Evolutionary conservation across 1,284 basidiomycete species (phyloP), one percentile per base, ranked within the genome.

Genomic region (Cryptococcus neoformans): DNA sequence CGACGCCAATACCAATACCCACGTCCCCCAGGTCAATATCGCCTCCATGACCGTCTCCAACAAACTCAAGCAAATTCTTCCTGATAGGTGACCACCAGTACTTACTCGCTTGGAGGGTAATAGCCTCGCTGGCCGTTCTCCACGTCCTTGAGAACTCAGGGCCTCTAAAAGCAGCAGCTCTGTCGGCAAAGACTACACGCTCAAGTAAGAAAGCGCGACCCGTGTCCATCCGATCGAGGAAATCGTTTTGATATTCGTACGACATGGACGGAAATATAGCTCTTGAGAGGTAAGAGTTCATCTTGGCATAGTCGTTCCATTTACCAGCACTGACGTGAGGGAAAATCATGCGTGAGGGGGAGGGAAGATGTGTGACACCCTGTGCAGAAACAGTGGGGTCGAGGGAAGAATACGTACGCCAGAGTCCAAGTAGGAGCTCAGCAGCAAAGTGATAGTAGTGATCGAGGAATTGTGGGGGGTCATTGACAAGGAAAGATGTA

Each of bases 391-490:
- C 90, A 28, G 78, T 78, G 0, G 83, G 82, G 73, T 92, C 90
- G 14, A 92, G 81, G 1, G 88, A 86, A 38, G 89, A 84, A 70
- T 92, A 93, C 0, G 90, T 86, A 21, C 90, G 83, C 90, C 90
- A 93, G 63, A 92, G 83, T 46, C 91, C 90, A 60, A 90, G 90
- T 76, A 89, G 87, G 14, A 92, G 83, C 71, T 95, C 92, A 5
- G 91, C 91, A 36, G 88, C 85, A 57, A 57, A 73, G 63, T 75
- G 73, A 62, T 78, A 78, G 64, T 78, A 78, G 62, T 78, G 76
- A 59, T 77, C 75, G 83, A 70, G 73, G 90, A 90, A 93, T 81
- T 93, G 90, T 28, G 84, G 83, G 3, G 87, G 85, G 65, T 94
- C 91, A 64, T 92, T 92, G 39, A 87, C 81, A 10, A 92, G 65